Evolutionary conservation across 331 rosid species (phyloP).

Genomic region (Rhamnella rubrinervis): DNA sequence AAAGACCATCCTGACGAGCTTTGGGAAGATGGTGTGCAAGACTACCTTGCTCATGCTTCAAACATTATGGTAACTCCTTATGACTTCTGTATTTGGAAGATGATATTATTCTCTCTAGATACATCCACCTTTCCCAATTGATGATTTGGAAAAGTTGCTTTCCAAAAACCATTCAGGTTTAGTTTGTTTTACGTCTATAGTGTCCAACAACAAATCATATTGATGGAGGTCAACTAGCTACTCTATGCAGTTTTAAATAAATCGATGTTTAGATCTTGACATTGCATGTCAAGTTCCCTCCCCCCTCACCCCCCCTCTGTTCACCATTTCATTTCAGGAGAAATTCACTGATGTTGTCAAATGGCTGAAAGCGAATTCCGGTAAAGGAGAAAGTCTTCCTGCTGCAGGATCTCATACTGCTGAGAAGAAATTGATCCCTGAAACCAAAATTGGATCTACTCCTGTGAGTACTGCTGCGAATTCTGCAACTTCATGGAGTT

Average conservation of each 20-base stretch:
- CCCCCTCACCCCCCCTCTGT: no score
- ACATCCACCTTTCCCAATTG: neutral
- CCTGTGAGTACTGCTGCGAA: slow-evolving; percentile 39
- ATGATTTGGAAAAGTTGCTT: neutral
- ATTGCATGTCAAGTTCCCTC: neutral
- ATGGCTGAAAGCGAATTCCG: slow-evolving; percentile 83
- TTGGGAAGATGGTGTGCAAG: slow-evolving; percentile 94
- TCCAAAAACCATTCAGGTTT: neutral
- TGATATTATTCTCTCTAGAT: neutral
- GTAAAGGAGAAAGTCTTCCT: slow-evolving; percentile 47
- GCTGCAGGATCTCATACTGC: slow-evolving; percentile 34
- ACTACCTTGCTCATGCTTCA: slow-evolving; percentile 84
- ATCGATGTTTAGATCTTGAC: neutral
- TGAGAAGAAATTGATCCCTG: slow-evolving; percentile 48
- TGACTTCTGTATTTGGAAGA: slow-evolving; percentile 9
- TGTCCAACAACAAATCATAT: no score
- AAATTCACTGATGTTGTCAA: slow-evolving; percentile 84
- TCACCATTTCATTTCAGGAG: slow-evolving; percentile 53
- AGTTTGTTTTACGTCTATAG: neutral
- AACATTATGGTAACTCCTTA: slow-evolving; percentile 65
- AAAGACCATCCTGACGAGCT: slow-evolving; percentile 93
- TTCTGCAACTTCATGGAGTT: slow-evolving; percentile 36
- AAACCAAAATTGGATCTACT: slow-evolving; percentile 39
- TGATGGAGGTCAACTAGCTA: no score
- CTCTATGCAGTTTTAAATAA: neutral